Conservation (phyloP, 169 alveolate genomes). For the Nephromyces sp. region DNA sequence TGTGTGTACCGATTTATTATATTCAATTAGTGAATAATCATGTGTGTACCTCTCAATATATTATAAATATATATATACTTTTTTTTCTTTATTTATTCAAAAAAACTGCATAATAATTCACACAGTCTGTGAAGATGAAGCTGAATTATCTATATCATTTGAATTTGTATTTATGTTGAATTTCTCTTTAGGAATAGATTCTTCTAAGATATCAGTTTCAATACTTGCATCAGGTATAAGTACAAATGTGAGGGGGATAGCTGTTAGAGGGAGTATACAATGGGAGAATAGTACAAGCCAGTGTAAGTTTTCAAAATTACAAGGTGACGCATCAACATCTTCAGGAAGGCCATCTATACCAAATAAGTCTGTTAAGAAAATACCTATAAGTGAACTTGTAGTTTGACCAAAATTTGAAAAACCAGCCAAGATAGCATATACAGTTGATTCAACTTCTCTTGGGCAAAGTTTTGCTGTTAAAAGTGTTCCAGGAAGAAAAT, state of each 20-base stretch:
- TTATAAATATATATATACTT: no score
- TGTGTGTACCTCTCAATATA: no score
- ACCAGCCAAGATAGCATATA: slow-evolving; percentile 14
- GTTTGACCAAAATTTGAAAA: slow-evolving; percentile 14
- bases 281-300: slow-evolving; percentile 16
- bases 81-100: no score
- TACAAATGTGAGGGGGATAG: slow-evolving; percentile 27
- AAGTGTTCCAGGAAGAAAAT: slow-evolving; percentile 18
- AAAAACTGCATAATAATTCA: no score
- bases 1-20: no score
- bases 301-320: slow-evolving; percentile 14
- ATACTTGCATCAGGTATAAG: slow-evolving; percentile 18
- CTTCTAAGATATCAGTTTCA: no score
- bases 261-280: slow-evolving; percentile 8
- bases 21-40: no score
- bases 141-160: no score
- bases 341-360: neutral
- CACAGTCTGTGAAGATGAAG: no score
- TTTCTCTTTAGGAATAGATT: no score
- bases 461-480: slow-evolving; percentile 12
- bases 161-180: no score
- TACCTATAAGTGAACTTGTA: slow-evolving; percentile 8
- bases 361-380: slow-evolving; percentile 1
- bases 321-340: neutral
- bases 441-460: slow-evolving; percentile 3